Evolutionary conservation across 1,284 basidiomycete species (phyloP).

Genomic region (Singerocomus inundabilis): DNA sequence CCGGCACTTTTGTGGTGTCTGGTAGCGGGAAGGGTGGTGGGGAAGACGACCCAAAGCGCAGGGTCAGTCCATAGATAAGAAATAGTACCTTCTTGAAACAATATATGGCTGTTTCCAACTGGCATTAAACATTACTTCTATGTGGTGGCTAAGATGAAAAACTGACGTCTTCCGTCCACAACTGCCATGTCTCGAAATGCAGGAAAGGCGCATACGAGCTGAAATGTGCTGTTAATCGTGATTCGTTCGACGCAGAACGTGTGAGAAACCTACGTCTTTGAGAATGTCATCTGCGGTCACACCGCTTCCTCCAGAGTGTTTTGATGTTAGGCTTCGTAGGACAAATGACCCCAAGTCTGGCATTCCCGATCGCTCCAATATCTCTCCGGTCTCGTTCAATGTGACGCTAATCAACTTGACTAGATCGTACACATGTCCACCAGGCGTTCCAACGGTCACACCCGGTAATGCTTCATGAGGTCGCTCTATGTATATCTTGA

Average conservation of each 20-base stretch:
- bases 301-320: constrained; percentile 35
- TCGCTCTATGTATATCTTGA: constrained; percentile 67
- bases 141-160: constrained; percentile 7
- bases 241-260: constrained; percentile 2
- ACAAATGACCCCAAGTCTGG: constrained; percentile 75
- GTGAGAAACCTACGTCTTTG: constrained; percentile 51
- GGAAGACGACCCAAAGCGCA: constrained; percentile 57
- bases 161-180: constrained; percentile 62
- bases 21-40: constrained; percentile 61
- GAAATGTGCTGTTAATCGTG: constrained; percentile 13
- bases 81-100: constrained; percentile 89
- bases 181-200: constrained; percentile 72
- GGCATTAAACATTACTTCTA: constrained; percentile 5
- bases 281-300: constrained; percentile 58
- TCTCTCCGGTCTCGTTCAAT: constrained; percentile 71
- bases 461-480: constrained; percentile 70
- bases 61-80: constrained; percentile 66
- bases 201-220: constrained; percentile 75
- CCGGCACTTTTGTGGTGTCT: constrained; percentile 57
- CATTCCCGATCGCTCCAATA: constrained; percentile 61
- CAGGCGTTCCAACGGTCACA: constrained; percentile 71
- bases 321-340: constrained; percentile 55
- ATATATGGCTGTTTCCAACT: constrained; percentile 58
- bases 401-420: constrained; percentile 64
- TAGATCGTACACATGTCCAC: constrained; percentile 72